Percentiles rank a stretch among this genome's conserved stretches.
Conservation (phyloP, 345 rosid species). For the Bruguiera sexangula region DNA sequence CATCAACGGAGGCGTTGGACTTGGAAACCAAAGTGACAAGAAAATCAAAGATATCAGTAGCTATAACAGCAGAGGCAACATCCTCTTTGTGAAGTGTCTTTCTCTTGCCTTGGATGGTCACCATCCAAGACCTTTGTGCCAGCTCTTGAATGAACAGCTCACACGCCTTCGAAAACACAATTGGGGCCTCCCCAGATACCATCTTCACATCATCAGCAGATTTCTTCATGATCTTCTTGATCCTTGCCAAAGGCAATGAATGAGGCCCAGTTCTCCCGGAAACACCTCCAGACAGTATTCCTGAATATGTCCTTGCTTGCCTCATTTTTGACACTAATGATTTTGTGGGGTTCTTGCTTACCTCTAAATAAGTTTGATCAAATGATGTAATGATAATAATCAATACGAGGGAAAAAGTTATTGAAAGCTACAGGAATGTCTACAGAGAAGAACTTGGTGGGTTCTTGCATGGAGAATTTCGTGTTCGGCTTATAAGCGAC, state of each 20-base stretch:
- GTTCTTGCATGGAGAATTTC: background rate
- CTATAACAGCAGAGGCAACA: constrained; percentile 51
- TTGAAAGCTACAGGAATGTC: too few species aligned
- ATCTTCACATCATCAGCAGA: constrained; percentile 57
- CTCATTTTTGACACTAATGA: constrained; percentile 29
- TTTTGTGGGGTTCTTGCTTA: background rate
- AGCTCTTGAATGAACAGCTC: constrained; percentile 63
- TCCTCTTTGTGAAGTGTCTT: constrained; percentile 61
- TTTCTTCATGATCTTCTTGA: constrained; percentile 74
- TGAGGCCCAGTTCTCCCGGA: constrained; percentile 43
- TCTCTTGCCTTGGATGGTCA: constrained; percentile 51
- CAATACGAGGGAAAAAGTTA: too few species aligned
- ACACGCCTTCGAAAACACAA: constrained; percentile 58
- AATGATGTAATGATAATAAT: constrained; percentile 3
- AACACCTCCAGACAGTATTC: constrained; percentile 29
- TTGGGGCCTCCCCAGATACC: constrained; percentile 63
- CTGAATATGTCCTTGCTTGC: constrained; percentile 56
- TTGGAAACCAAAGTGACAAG: constrained; percentile 28
- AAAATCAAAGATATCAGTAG: constrained; percentile 58
- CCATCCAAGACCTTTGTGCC: constrained; percentile 53
- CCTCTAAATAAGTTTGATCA: too few species aligned
- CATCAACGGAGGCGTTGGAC: constrained; percentile 1
- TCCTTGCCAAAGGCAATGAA: constrained; percentile 56
- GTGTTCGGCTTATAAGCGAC: background rate
- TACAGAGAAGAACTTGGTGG: background rate